These are phyloP conservation scores for Lepidopterella palustris DNA, from an alignment of 495 filamentous ascomycete species.

Conservation along the genomic window DNA sequence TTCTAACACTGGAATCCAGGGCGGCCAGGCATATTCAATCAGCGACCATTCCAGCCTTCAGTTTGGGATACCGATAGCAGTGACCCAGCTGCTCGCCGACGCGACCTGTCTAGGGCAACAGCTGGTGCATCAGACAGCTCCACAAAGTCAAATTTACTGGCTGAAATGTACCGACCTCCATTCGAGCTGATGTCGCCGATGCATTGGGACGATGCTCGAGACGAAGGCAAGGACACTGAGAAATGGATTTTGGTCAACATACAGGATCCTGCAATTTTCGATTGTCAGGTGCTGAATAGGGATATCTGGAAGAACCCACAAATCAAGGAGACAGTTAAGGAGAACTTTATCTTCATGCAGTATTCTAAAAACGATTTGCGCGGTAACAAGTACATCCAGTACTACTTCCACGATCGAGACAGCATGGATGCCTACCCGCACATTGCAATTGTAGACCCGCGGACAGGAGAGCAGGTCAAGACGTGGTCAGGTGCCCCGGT, in stretches of 20 bases:
- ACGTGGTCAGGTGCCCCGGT: constrained; percentile 83
- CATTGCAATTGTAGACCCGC: constrained; percentile 89
- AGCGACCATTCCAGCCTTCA: constrained; percentile 52
- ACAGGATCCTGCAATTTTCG: constrained; percentile 83
- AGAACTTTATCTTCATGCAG: constrained; percentile 94
- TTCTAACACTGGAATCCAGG: constrained; percentile 33
- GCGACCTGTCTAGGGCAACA: constrained; percentile 56
- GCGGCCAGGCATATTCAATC: constrained; percentile 77
- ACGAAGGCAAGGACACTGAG: constrained; percentile 73
- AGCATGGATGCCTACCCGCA: constrained; percentile 82
- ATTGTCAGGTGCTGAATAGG: constrained; percentile 86
- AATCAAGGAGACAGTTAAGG: constrained; percentile 70
- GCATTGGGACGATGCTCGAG: constrained; percentile 71
- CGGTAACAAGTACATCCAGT: constrained; percentile 72
- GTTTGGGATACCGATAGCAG: constrained; percentile 63
- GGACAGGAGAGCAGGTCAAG: constrained; percentile 96
- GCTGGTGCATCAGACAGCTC: constrained; percentile 69
- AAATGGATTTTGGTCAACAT: constrained; percentile 96
- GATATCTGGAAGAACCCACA: constrained; percentile 87
- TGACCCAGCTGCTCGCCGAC: constrained; percentile 41
- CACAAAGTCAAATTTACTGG: constrained; percentile 63
- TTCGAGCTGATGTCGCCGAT: constrained; percentile 74
- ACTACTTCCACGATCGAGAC: constrained; percentile 73
- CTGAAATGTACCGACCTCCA: constrained; percentile 86
- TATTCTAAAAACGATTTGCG: constrained; percentile 73